Percentiles rank a stretch among this genome's conserved stretches.
Evolutionary conservation across 1,284 basidiomycete genomes (phyloP).

Genomic region (Malassezia sp.): DNA sequence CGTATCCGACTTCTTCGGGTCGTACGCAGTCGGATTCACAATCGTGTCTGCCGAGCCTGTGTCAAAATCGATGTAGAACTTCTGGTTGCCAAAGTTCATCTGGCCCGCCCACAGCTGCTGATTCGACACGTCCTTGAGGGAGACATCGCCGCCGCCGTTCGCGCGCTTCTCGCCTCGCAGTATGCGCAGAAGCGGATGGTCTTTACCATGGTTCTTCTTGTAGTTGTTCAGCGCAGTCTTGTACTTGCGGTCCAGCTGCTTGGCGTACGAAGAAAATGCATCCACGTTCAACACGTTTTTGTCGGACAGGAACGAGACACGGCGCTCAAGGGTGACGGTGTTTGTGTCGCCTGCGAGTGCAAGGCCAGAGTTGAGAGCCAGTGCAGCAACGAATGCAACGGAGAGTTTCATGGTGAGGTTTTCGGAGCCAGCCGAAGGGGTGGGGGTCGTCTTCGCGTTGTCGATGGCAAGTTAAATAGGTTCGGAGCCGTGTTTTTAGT

Average conservation of each 20-base stretch:
- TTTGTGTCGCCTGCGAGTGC: no score
- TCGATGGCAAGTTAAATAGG: no score
- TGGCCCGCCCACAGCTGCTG: constrained; percentile 35
- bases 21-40: constrained; percentile 28
- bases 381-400: no score
- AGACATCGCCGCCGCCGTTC: constrained; percentile 18
- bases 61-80: constrained; percentile 36
- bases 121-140: constrained; percentile 23
- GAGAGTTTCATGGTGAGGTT: no score
- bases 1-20: constrained; percentile 24
- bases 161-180: constrained; percentile 4
- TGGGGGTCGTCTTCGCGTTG: no score
- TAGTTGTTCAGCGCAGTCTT: constrained; percentile 13
- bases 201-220: constrained; percentile 32
- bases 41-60: constrained; percentile 39
- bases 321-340: constrained; percentile 1
- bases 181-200: constrained; percentile 18
- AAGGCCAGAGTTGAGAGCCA: no score
- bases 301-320: neutral
- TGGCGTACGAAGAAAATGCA: neutral
- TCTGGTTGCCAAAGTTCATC: constrained; percentile 31
- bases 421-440: no score
- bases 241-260: constrained; percentile 7
- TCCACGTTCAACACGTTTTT: neutral
- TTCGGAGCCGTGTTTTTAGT: no score